Conservation (phyloP, 1,139 yeast genomes). For the Hyphopichia burtonii region DNA sequence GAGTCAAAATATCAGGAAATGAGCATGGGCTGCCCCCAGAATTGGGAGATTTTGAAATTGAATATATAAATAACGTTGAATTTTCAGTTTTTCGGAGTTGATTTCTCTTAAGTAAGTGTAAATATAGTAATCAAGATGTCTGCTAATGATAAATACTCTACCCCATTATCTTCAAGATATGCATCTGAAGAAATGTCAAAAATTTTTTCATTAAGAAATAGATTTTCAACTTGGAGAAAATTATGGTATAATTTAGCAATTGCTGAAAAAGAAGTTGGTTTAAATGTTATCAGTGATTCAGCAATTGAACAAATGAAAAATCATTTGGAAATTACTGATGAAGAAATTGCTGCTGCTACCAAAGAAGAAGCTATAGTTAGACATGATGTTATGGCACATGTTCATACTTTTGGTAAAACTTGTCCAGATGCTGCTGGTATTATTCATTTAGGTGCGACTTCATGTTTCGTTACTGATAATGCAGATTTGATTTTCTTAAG, state of each 20-base stretch:
- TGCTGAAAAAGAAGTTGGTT: conserved; percentile 91
- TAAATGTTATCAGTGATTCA: conserved; percentile 79
- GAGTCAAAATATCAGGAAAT: background rate
- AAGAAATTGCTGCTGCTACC: conserved; percentile 84
- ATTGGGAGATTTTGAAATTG: background rate
- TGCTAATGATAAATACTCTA: conserved; percentile 68
- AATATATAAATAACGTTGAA: background rate
- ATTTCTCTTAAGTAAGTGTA: too few species aligned
- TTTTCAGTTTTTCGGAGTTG: too few species aligned
- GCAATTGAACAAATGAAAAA: conserved; percentile 84
- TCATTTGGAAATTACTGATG: conserved; percentile 83
- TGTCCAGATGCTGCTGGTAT: conserved; percentile 98
- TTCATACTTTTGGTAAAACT: conserved; percentile 87
- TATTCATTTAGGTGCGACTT: conserved; percentile 97
- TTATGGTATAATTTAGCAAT: conserved; percentile 94
- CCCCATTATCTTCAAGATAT: conserved; percentile 94
- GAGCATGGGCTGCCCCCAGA: background rate
- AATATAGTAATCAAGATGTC: conserved; percentile 24
- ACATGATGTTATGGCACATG: conserved; percentile 99
- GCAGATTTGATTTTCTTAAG: conserved; percentile 96
- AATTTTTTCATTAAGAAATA: conserved; percentile 86
- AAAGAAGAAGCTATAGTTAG: conserved; percentile 96
- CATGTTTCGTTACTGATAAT: conserved; percentile 96
- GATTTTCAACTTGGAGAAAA: conserved; percentile 98
- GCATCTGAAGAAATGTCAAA: conserved; percentile 97